Evolutionary conservation across 2,329 filamentous ascomycete species (phyloP).

Genomic region (Thelonectria discophora): DNA sequence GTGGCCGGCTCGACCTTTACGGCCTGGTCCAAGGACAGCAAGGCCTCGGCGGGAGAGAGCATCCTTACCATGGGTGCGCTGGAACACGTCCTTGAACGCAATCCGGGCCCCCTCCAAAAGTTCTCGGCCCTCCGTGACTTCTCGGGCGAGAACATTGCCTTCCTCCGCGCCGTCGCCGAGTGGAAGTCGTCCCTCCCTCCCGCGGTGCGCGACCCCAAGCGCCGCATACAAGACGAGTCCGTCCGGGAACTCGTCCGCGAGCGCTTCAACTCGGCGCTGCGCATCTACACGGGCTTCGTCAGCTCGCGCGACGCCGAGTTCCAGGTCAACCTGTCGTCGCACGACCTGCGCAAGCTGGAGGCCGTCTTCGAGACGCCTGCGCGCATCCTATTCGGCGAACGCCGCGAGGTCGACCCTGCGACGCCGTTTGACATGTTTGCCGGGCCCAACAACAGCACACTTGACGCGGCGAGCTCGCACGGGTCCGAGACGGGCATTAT

Average conservation of each 20-base stretch:
- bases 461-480: constrained; percentile 25
- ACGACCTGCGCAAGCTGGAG: constrained; percentile 63
- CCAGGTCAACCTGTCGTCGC: constrained; percentile 71
- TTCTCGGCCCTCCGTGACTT: constrained; percentile 74
- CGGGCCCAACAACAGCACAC: constrained; percentile 36
- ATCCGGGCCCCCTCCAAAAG: constrained; percentile 67
- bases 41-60: constrained; percentile 50
- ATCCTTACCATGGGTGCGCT: constrained; percentile 42
- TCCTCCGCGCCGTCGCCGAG: constrained; percentile 64
- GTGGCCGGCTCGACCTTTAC: constrained; percentile 49
- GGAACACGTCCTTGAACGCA: constrained; percentile 67
- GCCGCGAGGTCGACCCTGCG: constrained; percentile 51
- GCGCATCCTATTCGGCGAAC: constrained; percentile 53
- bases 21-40: constrained; percentile 47
- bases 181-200: constrained; percentile 47
- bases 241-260: constrained; percentile 53
- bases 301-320: constrained; percentile 62
- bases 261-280: constrained; percentile 66
- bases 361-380: constrained; percentile 65
- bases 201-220: constrained; percentile 36
- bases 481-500: constrained; percentile 41
- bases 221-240: constrained; percentile 32
- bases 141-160: constrained; percentile 74
- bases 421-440: constrained; percentile 53
- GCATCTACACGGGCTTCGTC: constrained; percentile 46